Percentiles rank a stretch among this genome's conserved stretches.
Conservation (phyloP, 2,329 filamentous ascomycete genomes). For the Ascocoryne sarcoides region DNA sequence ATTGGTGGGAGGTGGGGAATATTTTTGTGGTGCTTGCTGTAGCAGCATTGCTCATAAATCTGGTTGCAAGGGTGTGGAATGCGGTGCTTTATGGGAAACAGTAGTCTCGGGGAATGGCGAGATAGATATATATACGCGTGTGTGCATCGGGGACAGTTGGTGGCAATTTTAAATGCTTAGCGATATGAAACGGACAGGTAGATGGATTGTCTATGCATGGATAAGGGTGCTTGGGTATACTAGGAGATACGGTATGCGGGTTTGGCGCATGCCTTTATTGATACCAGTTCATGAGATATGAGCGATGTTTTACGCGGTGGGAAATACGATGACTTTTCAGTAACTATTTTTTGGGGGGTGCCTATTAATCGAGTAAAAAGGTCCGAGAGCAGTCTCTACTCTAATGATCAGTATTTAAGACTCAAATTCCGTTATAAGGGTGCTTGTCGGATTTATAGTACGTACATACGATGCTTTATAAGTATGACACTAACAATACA, state of each 20-base stretch:
- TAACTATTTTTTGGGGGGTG: too few species aligned
- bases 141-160: not conserved
- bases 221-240: not conserved
- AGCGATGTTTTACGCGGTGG: too few species aligned
- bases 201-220: not conserved
- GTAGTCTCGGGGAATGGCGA: not conserved
- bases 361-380: too few species aligned
- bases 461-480: too few species aligned
- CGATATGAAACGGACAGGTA: not conserved
- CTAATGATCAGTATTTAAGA: too few species aligned
- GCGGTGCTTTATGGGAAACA: constrained; percentile 10
- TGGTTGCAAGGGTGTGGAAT: constrained; percentile 20
- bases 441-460: too few species aligned
- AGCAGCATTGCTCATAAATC: constrained; percentile 22
- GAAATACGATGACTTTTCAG: too few species aligned
- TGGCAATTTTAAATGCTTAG: not conserved
- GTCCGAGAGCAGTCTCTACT: too few species aligned
- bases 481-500: too few species aligned
- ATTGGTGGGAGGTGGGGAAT: constrained; percentile 26
- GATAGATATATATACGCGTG: too few species aligned
- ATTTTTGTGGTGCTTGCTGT: constrained; percentile 26
- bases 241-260: not conserved
- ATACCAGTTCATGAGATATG: not conserved
- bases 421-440: too few species aligned
- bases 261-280: not conserved